Evolutionary conservation across 2,329 filamentous ascomycete species (phyloP), one percentile per base, ranked within the genome.

Genomic region (Pleoardoris graminearum): DNA sequence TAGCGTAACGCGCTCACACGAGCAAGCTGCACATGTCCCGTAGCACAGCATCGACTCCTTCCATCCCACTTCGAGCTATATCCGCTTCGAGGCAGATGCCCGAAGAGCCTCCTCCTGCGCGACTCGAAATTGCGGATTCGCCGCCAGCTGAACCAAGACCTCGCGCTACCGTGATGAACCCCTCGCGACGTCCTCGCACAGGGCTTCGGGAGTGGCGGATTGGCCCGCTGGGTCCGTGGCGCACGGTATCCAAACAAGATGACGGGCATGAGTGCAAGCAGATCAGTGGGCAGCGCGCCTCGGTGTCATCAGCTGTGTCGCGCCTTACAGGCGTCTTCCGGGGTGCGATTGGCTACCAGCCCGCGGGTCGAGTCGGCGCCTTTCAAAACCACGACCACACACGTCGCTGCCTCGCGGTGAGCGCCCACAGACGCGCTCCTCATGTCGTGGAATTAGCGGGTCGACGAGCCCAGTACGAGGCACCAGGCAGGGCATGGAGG

Each of bases 321-420:
- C 58, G 36, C 36, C 17, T 39, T 50, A 38, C 48, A 22, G 33
- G 38, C 35, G n/a, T 32, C 23, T 21, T 62, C 46, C 27, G 58
- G 30, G 14, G 30, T 27, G 25, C 65, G 64, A 68, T 63, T 71
- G 66, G 69, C 29, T 47, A 29, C 48, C 39, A 39, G 11, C 2
- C 2, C 17, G 35, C 44, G 12, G 33, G 58, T 57, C 66, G 66
- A 67, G 55, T 54, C 57, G 51, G 62, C 62, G 60, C 51, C 44
- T 52, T 47, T 37, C 39, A 56, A 44, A 49, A 49, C 53, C 50
- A 63, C 65, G 53, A 61, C 69, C 68, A 71, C 57, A 54, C 68
- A 70, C 56, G 52, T 48, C 32, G 60, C 62, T 56, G 53, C 63
- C 59, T 65, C 53, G 59, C 62, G 17, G 21, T 36, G 8, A 43